Evolutionary conservation across 257 asterid species (phyloP), one percentile per base, ranked within the genome.

Genomic region (Solanum sejunctum): DNA sequence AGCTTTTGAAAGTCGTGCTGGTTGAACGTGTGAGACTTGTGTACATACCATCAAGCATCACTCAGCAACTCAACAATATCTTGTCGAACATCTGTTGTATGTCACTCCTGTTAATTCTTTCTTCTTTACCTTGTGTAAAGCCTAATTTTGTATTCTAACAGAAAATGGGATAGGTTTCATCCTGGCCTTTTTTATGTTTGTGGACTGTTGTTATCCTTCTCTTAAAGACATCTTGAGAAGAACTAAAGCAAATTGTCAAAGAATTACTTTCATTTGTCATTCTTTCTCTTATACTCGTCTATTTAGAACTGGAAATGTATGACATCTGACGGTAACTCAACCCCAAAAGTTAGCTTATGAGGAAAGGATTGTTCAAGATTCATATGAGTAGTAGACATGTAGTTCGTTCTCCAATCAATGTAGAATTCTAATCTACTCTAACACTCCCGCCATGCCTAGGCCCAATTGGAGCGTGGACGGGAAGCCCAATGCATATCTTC

Each of bases 1-100:
- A 86, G 87, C 91, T 87, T 88, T 86, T 85, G 70, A 90, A 39
- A 81, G 85, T 41, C 18, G 6, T 67, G 6, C 61, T 26, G 64
- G 43, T 26, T 78, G 49, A 78, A 52, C 28, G 49, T 51, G 45
- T 26, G 83, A 17, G 17, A 78, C 18, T 16, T 16, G 64, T 78
- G 64, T 78, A 78, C 64, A 26, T 78, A 78, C 64, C 28, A 78
- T 78, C 17, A 52, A 28, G 18, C 45, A 78, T 78, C 64, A 54
- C 83, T 78, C 64, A 21, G 21, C 11, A 2, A 54, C 83, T 78
- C 64, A 21, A 47, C 11, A 2, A 18, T 6, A 51, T 77, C 9
- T 20, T 26, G 26, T 8, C n/a, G 6, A 52, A 28, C 23, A 78
- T 52, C 28, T 26, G 18, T 32, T 78, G 63, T 52, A 78, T 78